Percentiles rank a stretch among this genome's conserved stretches.
Evolutionary conservation across 202 grass and related monocot species (phyloP).

Genomic region (Brachypodium distachyon): DNA sequence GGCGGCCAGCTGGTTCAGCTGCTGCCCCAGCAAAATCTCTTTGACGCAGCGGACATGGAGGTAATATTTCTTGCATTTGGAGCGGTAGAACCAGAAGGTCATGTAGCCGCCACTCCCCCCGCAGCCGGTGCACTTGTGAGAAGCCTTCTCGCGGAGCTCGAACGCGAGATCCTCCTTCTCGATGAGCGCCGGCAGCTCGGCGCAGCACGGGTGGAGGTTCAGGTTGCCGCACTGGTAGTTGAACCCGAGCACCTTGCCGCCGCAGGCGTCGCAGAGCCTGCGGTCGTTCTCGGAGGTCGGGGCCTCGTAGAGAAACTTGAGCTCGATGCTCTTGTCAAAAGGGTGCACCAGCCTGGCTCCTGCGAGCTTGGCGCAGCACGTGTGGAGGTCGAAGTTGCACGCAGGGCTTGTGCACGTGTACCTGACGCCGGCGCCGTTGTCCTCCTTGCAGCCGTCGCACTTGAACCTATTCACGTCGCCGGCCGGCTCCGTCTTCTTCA

Average conservation of each 20-base stretch:
- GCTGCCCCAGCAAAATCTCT: background rate
- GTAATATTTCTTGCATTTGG: background rate
- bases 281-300: background rate
- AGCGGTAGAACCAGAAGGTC: background rate
- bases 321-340: background rate
- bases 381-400: slow-evolving; percentile 22
- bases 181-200: background rate
- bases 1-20: too few species aligned
- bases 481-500: background rate
- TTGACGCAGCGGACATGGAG: background rate
- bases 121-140: background rate
- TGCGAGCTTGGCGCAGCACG: background rate
- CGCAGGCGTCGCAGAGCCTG: slow-evolving; percentile 7
- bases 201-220: slow-evolving; percentile 10
- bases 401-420: background rate
- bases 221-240: background rate
- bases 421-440: background rate
- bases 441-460: slow-evolving; percentile 26
- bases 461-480: background rate
- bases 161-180: background rate
- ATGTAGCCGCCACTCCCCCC: background rate
- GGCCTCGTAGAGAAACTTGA: background rate
- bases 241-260: background rate
- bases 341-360: background rate
- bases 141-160: background rate